Base-by-base conservation (phyloP, 371 early-diverging fungal species). In the Lichtheimia ornata region DNA sequence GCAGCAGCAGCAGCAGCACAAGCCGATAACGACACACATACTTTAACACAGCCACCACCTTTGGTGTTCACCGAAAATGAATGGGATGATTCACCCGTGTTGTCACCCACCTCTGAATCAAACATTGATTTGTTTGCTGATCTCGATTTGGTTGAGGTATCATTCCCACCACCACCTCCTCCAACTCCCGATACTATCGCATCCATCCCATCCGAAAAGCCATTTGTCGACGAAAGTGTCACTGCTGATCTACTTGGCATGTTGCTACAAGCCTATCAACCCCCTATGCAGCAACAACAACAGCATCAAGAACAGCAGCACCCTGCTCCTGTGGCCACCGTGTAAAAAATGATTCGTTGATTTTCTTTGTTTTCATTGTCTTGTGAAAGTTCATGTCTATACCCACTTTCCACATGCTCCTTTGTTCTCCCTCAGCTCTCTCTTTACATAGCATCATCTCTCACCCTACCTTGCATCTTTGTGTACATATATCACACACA, bases 41-140 rank as follows among this genome's bases (percentile, higher is more conserved):
- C 9, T 11, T 35, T 9, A 9, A 35, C 35, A 35, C 35, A 35
- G 11, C 35, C 35, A 47, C 47, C 47, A 18, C 47, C 47, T 47
- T 22, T 47, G n/a, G 47, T 47, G 18, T 47, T 47, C 47, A 47
- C 22, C 18, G 47, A 47, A 17, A 47, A 47, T 22, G 47, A 47
- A 47, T 47, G 47, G 47, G 47, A 47, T 22, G 22, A 47, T 47
- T 47, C 47, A 22, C 47, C 47, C 9, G n/a, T 22, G n/a, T 22
- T 47, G n/a, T 18, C 47, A 22, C 18, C 47, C 18, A 18, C 47
- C 5, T 22, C 47, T 47, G 47, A 17, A 18, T 18, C 22, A 22
- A n/a, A n/a, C 47, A 13, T 47, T 47, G 47, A 47, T 47, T 47
- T 47, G 22, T 47, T 47, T 47, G 47, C 47, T 47, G 47, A 47